These are phyloP conservation scores for Heliamphora pulchella DNA, from an alignment of 179 eudicot species.

Conservation along the genomic window DNA sequence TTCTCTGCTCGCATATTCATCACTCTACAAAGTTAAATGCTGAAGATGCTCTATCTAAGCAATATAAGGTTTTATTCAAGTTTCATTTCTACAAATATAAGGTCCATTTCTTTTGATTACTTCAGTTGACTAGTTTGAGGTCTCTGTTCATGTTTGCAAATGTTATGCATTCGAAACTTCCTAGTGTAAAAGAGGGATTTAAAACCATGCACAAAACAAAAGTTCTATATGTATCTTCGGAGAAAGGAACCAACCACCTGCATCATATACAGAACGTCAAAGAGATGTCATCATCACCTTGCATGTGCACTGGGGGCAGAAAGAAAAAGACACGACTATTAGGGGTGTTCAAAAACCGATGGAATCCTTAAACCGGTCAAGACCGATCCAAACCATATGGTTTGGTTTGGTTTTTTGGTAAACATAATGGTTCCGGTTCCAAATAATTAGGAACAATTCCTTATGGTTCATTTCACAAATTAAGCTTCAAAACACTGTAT, in stretches of 20 bases:
- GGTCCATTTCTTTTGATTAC: not conserved
- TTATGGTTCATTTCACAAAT: too few relatives aligned
- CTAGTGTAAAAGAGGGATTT: not conserved
- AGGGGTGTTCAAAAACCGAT: too few relatives aligned
- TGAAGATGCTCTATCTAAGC: not conserved
- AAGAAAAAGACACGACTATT: not conserved
- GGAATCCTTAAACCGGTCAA: too few relatives aligned
- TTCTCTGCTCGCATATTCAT: not conserved
- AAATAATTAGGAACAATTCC: too few relatives aligned
- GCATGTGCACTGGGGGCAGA: not conserved
- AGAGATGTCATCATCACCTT: slow-evolving; percentile 4
- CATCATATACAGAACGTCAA: not conserved
- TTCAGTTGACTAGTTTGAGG: not conserved
- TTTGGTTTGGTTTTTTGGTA: too few relatives aligned
- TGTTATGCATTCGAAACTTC: not conserved
- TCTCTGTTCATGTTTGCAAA: not conserved
- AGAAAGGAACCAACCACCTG: not conserved
- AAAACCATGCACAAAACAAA: not conserved
- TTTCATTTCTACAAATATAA: not conserved
- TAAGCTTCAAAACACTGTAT: too few relatives aligned
- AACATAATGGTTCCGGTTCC: too few relatives aligned
- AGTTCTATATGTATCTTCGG: not conserved
- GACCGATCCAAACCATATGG: too few relatives aligned
- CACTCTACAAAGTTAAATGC: not conserved
- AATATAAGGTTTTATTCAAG: not conserved